phyloP scores from a whole-genome alignment of 192 early-diverging fungal genomes.

The Umbelopsis sp. region DNA sequence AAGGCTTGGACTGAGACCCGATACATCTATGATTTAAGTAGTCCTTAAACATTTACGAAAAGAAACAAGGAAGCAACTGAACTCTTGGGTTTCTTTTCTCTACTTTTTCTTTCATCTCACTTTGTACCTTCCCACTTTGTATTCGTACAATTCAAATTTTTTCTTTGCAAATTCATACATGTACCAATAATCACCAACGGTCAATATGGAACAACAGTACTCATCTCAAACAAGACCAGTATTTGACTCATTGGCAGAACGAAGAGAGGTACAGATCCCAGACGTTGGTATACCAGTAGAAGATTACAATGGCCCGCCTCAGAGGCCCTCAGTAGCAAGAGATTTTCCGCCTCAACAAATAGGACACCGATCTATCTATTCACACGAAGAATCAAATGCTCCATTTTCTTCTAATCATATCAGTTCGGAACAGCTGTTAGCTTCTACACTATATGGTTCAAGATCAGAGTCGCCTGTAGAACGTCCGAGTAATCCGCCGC shows the following conservation, averaged over 20 bases:
- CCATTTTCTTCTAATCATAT: neutral
- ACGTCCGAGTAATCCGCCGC: neutral
- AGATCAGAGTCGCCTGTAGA: neutral
- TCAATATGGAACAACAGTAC: neutral
- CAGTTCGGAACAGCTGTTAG: neutral
- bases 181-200: neutral
- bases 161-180: neutral
- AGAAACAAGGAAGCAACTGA: neutral
- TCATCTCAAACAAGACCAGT: neutral
- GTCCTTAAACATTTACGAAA: neutral
- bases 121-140: neutral
- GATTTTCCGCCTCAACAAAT: neutral
- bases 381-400: slow-evolving; percentile 8
- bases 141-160: neutral
- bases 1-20: slow-evolving; percentile 10
- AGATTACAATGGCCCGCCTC: neutral
- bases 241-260: neutral
- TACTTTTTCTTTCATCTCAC: neutral
- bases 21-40: neutral
- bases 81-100: neutral
- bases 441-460: neutral
- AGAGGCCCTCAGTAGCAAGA: neutral
- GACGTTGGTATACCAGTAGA: neutral
- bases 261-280: neutral
- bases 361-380: neutral